A percentile compares a stretch with the other conserved stretches of the same genome.
Evolutionary conservation across 441 rosid species (phyloP).

Genomic region (Populus hybrid): DNA sequence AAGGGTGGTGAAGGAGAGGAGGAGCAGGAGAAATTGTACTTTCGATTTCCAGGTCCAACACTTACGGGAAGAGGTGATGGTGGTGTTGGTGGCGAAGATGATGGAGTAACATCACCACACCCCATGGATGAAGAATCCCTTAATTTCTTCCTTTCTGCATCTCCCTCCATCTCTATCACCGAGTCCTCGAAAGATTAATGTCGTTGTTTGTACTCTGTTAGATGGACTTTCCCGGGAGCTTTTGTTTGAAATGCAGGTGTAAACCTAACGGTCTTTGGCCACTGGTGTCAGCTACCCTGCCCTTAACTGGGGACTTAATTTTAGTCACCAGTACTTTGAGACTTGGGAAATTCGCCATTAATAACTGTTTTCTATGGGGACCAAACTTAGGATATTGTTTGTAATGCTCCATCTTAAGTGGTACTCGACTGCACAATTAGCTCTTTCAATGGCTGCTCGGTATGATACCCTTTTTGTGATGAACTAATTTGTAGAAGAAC

Average conservation of each 20-base stretch:
- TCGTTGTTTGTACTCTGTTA: not conserved
- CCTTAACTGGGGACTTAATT: not conserved
- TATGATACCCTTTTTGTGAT: not conserved
- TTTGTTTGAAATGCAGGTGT: slow-evolving; percentile 26
- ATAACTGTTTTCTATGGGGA: not conserved
- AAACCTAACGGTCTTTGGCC: slow-evolving; percentile 36
- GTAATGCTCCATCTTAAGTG: not conserved
- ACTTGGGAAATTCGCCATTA: not conserved
- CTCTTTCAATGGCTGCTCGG: not conserved
- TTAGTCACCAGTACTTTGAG: not conserved
- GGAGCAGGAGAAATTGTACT: slow-evolving; percentile 45
- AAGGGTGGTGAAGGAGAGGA: slow-evolving; percentile 48
- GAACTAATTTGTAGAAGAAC: not conserved
- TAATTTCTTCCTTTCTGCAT: not conserved
- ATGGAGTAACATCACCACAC: slow-evolving; percentile 23
- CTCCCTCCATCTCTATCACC: not conserved
- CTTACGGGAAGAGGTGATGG: slow-evolving; percentile 68
- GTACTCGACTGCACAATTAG: not conserved
- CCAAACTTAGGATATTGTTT: not conserved
- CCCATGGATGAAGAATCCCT: not conserved
- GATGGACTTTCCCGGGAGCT: not conserved
- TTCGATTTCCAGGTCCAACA: slow-evolving; percentile 50
- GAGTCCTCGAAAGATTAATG: not conserved
- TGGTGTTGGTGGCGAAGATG: slow-evolving; percentile 62
- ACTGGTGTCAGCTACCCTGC: not conserved